Percentiles rank a stretch among this genome's conserved stretches.
These are phyloP conservation scores for Nelumbo lutea DNA, from an alignment of 164 flowering plant genomes.

Conservation along the genomic window DNA sequence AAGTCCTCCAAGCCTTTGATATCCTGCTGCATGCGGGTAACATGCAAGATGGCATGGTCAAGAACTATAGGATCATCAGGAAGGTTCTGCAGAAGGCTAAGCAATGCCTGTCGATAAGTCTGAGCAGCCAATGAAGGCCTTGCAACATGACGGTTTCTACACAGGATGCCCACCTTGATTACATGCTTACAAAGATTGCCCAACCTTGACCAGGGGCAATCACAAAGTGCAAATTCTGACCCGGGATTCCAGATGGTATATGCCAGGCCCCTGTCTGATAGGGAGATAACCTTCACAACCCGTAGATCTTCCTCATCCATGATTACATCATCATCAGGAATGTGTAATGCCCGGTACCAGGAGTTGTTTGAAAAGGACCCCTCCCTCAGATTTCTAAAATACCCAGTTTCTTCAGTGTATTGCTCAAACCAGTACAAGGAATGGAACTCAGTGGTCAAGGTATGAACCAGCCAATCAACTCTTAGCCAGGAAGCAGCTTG, in stretches of 20 bases:
- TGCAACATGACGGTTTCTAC: slow-evolving; percentile 38
- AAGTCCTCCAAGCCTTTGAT: slow-evolving; percentile 46
- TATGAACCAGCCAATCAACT: slow-evolving; percentile 48
- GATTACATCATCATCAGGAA: slow-evolving; percentile 39
- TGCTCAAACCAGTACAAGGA: slow-evolving; percentile 45
- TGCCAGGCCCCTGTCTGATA: slow-evolving; percentile 34
- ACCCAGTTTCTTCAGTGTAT: slow-evolving; percentile 37
- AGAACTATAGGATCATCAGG: slow-evolving; percentile 55
- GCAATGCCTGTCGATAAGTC: slow-evolving; percentile 40
- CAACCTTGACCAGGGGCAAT: slow-evolving; percentile 45
- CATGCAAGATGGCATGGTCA: slow-evolving; percentile 39
- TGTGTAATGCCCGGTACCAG: slow-evolving; percentile 39
- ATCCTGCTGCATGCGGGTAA: slow-evolving; percentile 40
- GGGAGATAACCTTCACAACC: slow-evolving; percentile 43
- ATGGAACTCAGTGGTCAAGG: slow-evolving; percentile 41
- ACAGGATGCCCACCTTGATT: slow-evolving; percentile 38
- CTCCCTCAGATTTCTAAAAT: slow-evolving; percentile 33
- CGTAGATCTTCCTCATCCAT: slow-evolving; percentile 44
- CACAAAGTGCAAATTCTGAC: slow-evolving; percentile 47
- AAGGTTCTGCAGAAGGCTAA: slow-evolving; percentile 36
- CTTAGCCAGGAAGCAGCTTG: slow-evolving; percentile 24
- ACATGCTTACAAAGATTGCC: slow-evolving; percentile 53
- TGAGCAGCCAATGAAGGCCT: slow-evolving; percentile 42
- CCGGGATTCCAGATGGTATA: slow-evolving; percentile 56
- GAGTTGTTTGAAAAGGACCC: slow-evolving; percentile 28